Conservation (phyloP, 306 rosid genomes). For the Leucaena leucocephala region DNA sequence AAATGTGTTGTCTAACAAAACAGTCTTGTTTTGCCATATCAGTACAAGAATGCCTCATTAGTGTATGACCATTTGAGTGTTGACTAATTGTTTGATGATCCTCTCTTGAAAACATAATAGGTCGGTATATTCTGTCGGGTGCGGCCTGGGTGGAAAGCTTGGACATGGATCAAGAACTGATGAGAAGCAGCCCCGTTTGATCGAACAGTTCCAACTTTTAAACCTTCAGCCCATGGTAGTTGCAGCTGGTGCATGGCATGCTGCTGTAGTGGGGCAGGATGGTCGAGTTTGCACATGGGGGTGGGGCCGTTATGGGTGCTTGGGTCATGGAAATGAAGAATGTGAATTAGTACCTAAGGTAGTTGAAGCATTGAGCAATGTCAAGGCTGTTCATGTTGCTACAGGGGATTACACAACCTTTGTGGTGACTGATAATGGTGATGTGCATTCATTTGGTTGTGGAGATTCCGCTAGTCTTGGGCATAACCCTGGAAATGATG, state of each 20-base stretch:
- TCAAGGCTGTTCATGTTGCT: conserved; percentile 84
- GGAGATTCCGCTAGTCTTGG: conserved; percentile 99
- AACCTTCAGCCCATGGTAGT: conserved; percentile 86
- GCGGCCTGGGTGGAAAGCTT: conserved; percentile 98
- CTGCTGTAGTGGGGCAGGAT: conserved; percentile 92
- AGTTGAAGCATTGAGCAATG: conserved; percentile 69
- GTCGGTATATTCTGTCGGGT: conserved; percentile 96
- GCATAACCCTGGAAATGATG: conserved; percentile 57
- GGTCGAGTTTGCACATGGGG: conserved; percentile 99
- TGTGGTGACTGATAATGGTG: conserved; percentile 76
- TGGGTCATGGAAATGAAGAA: conserved; percentile 95
- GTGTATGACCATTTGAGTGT: conserved; percentile 20
- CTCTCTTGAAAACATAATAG: conserved; percentile 45
- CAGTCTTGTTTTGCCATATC: background rate
- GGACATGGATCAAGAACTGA: conserved; percentile 88
- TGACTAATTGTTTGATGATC: conserved; percentile 18
- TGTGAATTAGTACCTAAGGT: conserved; percentile 88
- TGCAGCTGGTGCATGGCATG: conserved; percentile 99
- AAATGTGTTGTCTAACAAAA: background rate
- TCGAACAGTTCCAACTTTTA: conserved; percentile 69
- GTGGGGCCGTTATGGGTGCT: conserved; percentile 96
- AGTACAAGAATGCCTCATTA: conserved; percentile 1
- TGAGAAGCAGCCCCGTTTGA: conserved; percentile 80
- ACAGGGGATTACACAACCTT: conserved; percentile 98
- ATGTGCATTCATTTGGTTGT: conserved; percentile 90